These are phyloP conservation scores for Sugiyamaella sp. DNA, from an alignment of 1,139 yeast genomes.

Conservation along the genomic window DNA sequence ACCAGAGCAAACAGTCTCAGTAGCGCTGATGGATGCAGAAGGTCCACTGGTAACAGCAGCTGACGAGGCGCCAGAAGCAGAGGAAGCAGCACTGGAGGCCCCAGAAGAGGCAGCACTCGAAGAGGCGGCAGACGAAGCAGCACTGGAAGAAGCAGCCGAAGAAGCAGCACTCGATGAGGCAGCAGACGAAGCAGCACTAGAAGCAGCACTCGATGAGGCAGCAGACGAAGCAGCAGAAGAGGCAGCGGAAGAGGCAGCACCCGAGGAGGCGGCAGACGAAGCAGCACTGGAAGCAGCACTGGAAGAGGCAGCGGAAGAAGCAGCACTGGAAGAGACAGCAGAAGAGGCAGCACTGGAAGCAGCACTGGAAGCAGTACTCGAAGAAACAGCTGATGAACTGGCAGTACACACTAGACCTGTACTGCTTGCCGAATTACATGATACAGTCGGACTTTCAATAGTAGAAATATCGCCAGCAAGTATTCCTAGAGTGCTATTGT, in stretches of 20 bases:
- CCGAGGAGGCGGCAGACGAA: constrained; percentile 1
- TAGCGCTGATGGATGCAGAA: neutral
- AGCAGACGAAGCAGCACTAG: constrained; percentile 6
- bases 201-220: neutral
- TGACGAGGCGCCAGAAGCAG: neutral
- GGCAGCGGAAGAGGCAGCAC: neutral
- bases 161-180: neutral
- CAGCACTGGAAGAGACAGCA: neutral
- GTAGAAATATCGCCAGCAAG: constrained; percentile 8
- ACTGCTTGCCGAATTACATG: neutral
- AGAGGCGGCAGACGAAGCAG: neutral
- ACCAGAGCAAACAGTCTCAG: neutral
- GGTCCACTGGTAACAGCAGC: neutral
- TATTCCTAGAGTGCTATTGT: constrained; percentile 6
- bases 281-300: neutral
- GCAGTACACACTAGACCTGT: constrained; percentile 6
- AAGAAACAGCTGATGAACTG: constrained; percentile 1
- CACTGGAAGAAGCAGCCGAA: neutral
- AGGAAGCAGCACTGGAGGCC: neutral
- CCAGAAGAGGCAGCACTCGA: neutral
- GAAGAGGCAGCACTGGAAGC: constrained; percentile 8
- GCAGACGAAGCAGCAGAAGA: constrained; percentile 3
- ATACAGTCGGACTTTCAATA: constrained; percentile 2
- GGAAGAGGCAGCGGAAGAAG: constrained; percentile 9
- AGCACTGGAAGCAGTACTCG: constrained; percentile 1